These are phyloP conservation scores for Beauveria sp. DNA, from an alignment of 2,329 filamentous ascomycete genomes.

Conservation along the genomic window DNA sequence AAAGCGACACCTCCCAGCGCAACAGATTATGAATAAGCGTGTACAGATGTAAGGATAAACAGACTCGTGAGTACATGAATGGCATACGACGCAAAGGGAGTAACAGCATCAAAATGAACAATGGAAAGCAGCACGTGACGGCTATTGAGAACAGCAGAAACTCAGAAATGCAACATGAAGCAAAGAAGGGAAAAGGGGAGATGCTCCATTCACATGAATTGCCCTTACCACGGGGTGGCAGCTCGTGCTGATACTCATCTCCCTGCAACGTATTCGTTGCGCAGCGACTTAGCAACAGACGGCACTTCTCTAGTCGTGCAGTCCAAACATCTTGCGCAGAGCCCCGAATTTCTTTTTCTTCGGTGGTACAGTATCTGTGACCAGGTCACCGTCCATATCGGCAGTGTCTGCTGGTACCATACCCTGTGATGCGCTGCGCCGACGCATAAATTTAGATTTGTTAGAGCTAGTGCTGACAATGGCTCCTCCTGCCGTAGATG, in stretches of 20 bases:
- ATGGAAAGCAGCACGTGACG: background rate
- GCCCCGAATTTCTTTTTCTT: slow-evolving; percentile 58
- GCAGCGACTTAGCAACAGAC: slow-evolving; percentile 1
- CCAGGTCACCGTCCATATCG: background rate
- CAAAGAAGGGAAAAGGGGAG: background rate
- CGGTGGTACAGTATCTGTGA: slow-evolving; percentile 14
- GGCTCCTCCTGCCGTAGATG: slow-evolving; percentile 27
- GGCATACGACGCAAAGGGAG: background rate
- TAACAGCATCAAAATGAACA: background rate
- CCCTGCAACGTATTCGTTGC: background rate
- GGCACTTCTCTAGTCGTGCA: slow-evolving; percentile 33
- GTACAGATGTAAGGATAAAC: background rate
- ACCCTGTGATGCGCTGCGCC: slow-evolving; percentile 30
- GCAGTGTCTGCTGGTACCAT: slow-evolving; percentile 16
- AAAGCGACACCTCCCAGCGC: background rate
- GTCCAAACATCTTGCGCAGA: slow-evolving; percentile 57
- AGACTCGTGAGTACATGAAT: background rate
- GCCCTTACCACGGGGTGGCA: background rate
- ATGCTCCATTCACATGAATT: background rate
- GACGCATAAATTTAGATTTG: slow-evolving; percentile 25
- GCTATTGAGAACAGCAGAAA: background rate
- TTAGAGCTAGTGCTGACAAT: slow-evolving; percentile 14
- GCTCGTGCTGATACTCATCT: background rate
- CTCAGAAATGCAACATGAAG: background rate
- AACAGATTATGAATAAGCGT: background rate